These are phyloP conservation scores for Fusarium lateritium DNA, from an alignment of 2,329 filamentous ascomycete genomes.

Conservation along the genomic window DNA sequence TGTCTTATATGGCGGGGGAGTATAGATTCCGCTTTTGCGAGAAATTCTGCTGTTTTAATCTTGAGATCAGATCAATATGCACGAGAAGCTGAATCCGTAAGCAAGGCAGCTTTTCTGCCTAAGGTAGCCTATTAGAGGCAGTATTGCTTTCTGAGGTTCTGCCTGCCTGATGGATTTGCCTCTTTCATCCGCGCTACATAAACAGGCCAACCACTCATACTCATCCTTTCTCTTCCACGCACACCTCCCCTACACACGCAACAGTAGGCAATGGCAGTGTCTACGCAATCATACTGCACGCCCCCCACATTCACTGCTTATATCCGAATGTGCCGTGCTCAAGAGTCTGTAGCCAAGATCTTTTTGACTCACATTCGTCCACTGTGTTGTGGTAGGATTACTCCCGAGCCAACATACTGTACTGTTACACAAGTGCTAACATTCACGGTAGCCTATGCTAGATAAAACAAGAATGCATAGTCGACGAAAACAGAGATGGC, in stretches of 20 bases:
- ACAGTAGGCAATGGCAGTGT: conserved; percentile 17
- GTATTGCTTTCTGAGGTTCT: conserved; percentile 4
- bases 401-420: not conserved
- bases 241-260: not conserved
- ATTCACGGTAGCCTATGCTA: not conserved
- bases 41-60: not conserved
- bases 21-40: not conserved
- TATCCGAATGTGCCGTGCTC: not conserved
- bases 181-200: conserved; percentile 1
- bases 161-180: conserved; percentile 21
- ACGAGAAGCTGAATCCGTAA: not conserved
- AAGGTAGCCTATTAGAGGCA: not conserved
- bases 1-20: not conserved
- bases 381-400: not conserved
- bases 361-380: conserved; percentile 17
- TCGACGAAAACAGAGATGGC: conserved; percentile 19
- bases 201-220: conserved; percentile 13
- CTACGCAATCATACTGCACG: conserved; percentile 11
- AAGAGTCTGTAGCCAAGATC: not conserved
- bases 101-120: not conserved
- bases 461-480: conserved; percentile 4
- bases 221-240: not conserved
- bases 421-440: conserved; percentile 10
- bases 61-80: not conserved
- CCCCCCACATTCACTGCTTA: conserved; percentile 12